Evolutionary conservation across 768 basidiomycete genomes (phyloP), one percentile per base, ranked within the genome.

Genomic region (Calocybe gangraenosa): DNA sequence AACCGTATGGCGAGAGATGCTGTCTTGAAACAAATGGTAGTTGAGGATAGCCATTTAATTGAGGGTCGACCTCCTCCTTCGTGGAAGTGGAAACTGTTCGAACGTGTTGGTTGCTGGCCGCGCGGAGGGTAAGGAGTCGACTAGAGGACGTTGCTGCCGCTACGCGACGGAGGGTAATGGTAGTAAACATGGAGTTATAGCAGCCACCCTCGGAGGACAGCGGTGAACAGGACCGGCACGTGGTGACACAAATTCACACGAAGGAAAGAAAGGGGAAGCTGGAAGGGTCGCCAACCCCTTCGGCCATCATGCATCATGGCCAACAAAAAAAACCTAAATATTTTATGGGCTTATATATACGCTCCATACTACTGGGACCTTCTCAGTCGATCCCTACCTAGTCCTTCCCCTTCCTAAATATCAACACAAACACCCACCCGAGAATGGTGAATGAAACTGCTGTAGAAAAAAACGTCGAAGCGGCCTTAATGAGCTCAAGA

Each of bases 21-120:
- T 90, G 87, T 55, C 76, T 73, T 8, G 84, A 86, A 34, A 80
- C 68, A 61, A 69, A 71, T 30, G 87, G 86, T 5, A 88, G 72
- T 48, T 81, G 71, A 7, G 88, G 88, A 54, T 92, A 90, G 54
- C 78, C 85, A 44, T 71, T 72, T 15, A 87, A 65, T 50, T 89
- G 84, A 1, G 86, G 83, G 59, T 89, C 84, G 32, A 63, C 63
- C 50, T 79, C 68, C 46, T 60, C 53, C 37, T 67, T 48, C 19
- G 58, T 28, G 9, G 63, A 61, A 0, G 68, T 68, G 2, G 71
- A 62, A 47, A 70, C 71, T 20, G 51, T 44, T 48, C 69, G 60
- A 3, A 53, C 33, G 11, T 48, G 34, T 30, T 55, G 32, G 14
- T 35, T 31, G 7, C 47, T 46, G 30, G 49, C 22, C 20, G 38